A percentile compares a stretch with the other conserved stretches of the same genome.
These are phyloP conservation scores for Mycocentrospora acerina DNA, from an alignment of 2,329 filamentous ascomycete species.

Conservation along the genomic window DNA sequence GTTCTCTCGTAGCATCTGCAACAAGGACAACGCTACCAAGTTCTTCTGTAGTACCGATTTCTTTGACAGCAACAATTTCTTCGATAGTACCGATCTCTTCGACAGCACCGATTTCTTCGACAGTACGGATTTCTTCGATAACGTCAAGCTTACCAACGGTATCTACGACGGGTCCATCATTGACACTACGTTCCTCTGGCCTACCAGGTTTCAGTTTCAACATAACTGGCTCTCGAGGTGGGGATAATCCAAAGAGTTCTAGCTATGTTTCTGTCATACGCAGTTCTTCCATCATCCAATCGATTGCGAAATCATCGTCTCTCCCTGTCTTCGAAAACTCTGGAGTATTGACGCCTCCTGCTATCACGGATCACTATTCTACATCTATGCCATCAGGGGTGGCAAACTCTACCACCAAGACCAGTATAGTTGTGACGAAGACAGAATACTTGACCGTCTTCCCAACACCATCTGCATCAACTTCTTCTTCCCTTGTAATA, in stretches of 20 bases:
- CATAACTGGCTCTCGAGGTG: slow-evolving; percentile 7
- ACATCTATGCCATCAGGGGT: slow-evolving; percentile 1
- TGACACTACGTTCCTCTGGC: slow-evolving; percentile 14
- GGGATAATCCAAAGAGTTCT: slow-evolving; percentile 1
- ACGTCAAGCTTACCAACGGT: background rate
- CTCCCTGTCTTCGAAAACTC: slow-evolving; percentile 4
- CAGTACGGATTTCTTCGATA: background rate
- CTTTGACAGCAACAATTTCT: background rate
- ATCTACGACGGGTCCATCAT: slow-evolving; percentile 6
- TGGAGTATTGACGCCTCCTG: background rate
- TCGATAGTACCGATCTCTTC: too few species aligned
- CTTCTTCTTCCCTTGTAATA: too few species aligned
- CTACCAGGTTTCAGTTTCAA: slow-evolving; percentile 25
- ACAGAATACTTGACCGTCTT: slow-evolving; percentile 34
- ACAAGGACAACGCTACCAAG: background rate
- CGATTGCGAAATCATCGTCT: slow-evolving; percentile 1
- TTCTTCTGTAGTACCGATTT: too few species aligned
- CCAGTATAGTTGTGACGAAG: slow-evolving; percentile 24
- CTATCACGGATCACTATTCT: background rate
- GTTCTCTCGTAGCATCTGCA: background rate
- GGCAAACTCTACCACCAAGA: slow-evolving; percentile 10
- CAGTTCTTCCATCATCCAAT: slow-evolving; percentile 5
- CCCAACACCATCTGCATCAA: slow-evolving; percentile 12
- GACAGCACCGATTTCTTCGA: background rate
- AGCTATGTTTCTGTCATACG: slow-evolving; percentile 1